Evolutionary conservation across 495 filamentous ascomycete genomes (phyloP).

Genomic region (Annulohypoxylon moriforme): DNA sequence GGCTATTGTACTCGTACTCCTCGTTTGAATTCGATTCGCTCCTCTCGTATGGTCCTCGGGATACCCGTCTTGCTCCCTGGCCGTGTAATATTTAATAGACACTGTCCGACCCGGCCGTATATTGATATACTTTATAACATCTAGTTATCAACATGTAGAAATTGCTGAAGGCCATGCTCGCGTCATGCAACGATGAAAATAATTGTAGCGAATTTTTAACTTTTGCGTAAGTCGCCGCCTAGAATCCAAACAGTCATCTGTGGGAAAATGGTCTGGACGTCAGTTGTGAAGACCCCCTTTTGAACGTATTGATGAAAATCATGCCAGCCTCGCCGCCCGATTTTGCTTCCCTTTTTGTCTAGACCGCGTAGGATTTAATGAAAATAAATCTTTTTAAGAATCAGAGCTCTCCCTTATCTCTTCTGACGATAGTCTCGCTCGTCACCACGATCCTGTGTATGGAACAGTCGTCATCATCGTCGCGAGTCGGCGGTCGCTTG

Average conservation of each 20-base stretch:
- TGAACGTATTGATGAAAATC: neutral
- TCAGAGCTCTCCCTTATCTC: slow-evolving; percentile 39
- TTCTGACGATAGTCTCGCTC: slow-evolving; percentile 36
- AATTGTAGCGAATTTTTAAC: neutral
- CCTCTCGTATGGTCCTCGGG: neutral
- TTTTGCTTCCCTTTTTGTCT: slow-evolving; percentile 14
- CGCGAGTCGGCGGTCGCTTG: slow-evolving; percentile 23
- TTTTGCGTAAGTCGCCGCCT: neutral
- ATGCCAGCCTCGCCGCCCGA: slow-evolving; percentile 26
- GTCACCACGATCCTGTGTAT: slow-evolving; percentile 38
- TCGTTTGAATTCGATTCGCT: neutral
- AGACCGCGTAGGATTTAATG: slow-evolving; percentile 4
- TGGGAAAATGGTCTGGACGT: neutral
- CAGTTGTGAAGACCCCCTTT: slow-evolving; percentile 2
- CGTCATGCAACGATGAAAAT: slow-evolving; percentile 3
- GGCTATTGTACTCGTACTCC: neutral
- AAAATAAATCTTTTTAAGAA: slow-evolving; percentile 6
- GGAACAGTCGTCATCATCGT: slow-evolving; percentile 32
- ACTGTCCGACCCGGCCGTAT: neutral
- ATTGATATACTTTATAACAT: slow-evolving; percentile 2
- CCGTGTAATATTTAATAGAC: slow-evolving; percentile 1
- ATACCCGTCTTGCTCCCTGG: neutral
- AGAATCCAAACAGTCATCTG: slow-evolving; percentile 11
- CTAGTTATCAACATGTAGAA: neutral
- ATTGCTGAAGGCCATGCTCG: neutral